These are phyloP conservation scores for Dinochytrium kinnereticum DNA, from an alignment of 371 early-diverging fungal genomes.

Conservation along the genomic window DNA sequence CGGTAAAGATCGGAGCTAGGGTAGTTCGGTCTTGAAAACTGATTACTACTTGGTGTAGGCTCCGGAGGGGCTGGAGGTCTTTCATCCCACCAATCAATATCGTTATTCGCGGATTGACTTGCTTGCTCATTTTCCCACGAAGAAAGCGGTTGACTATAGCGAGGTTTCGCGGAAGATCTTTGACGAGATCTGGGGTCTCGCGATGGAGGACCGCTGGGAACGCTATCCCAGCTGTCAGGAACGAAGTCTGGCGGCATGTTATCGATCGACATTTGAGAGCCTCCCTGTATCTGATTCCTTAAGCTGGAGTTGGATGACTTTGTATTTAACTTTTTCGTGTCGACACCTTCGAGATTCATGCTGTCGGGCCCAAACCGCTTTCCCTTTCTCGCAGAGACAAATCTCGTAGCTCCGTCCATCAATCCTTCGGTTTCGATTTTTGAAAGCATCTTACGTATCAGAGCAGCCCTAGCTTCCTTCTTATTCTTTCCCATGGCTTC, in stretches of 20 bases:
- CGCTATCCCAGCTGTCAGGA: slow-evolving; percentile 11
- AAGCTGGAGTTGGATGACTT: neutral
- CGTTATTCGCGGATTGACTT: neutral
- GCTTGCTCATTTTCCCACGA: neutral
- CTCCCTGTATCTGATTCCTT: neutral
- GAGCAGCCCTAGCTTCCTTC: slow-evolving; percentile 24
- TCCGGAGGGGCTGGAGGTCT: neutral
- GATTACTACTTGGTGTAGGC: neutral
- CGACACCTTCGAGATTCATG: neutral
- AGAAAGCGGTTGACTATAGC: neutral
- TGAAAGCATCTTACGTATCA: slow-evolving; percentile 2
- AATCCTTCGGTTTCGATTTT: slow-evolving; percentile 22
- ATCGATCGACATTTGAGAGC: neutral
- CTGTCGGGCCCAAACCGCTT: neutral
- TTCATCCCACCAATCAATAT: slow-evolving; percentile 16
- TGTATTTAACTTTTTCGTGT: neutral
- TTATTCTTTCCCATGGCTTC: slow-evolving; percentile 30
- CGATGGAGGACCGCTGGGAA: neutral
- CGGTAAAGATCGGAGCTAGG: neutral
- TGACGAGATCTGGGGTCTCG: neutral
- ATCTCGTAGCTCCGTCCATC: slow-evolving; percentile 11
- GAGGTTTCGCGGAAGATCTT: neutral
- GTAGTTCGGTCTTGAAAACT: neutral
- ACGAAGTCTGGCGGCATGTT: neutral
- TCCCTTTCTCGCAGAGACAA: slow-evolving; percentile 1